A percentile compares a stretch with the other conserved stretches of the same genome.
phyloP scores from a whole-genome alignment of 352 stramenopile species.

The Phytophthora fragariae region DNA sequence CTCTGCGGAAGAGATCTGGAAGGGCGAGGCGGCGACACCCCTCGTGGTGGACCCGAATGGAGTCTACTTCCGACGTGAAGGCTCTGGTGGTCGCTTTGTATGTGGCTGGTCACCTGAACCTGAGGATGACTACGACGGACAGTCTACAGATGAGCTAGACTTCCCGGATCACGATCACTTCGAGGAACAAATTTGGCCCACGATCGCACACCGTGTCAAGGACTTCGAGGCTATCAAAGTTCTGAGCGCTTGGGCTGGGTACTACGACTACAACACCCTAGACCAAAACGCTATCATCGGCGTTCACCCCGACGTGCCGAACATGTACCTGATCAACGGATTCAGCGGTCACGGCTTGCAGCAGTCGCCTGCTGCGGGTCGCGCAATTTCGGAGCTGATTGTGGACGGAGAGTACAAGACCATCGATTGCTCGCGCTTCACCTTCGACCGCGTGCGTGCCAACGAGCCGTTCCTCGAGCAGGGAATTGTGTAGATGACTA shows the following conservation, averaged over 20 bases:
- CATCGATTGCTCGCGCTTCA: conserved; percentile 77
- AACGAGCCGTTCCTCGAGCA: conserved; percentile 81
- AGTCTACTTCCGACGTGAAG: conserved; percentile 86
- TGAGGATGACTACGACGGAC: conserved; percentile 68
- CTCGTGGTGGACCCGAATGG: conserved; percentile 80
- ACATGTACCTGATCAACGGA: conserved; percentile 87
- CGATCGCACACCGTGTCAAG: conserved; percentile 76
- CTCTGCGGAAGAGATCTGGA: conserved; percentile 78
- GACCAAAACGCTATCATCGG: conserved; percentile 91
- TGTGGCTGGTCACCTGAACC: conserved; percentile 70
- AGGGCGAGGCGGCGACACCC: conserved; percentile 63
- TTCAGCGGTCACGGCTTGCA: conserved; percentile 88
- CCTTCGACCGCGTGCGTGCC: conserved; percentile 71
- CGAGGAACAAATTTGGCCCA: conserved; percentile 84
- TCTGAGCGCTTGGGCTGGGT: conserved; percentile 79
- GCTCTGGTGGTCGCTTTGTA: conserved; percentile 72
- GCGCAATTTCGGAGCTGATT: conserved; percentile 81
- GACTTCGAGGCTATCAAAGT: conserved; percentile 86
- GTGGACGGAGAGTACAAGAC: conserved; percentile 74
- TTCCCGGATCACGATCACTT: conserved; percentile 76
- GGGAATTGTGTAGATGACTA: conserved; percentile 67
- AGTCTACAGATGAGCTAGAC: conserved; percentile 71
- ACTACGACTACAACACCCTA: conserved; percentile 91
- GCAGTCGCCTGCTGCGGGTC: conserved; percentile 79
- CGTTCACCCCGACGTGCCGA: conserved; percentile 76